Base-by-base conservation (phyloP, 805 yeast genomes). In the Candida incommunis region DNA sequence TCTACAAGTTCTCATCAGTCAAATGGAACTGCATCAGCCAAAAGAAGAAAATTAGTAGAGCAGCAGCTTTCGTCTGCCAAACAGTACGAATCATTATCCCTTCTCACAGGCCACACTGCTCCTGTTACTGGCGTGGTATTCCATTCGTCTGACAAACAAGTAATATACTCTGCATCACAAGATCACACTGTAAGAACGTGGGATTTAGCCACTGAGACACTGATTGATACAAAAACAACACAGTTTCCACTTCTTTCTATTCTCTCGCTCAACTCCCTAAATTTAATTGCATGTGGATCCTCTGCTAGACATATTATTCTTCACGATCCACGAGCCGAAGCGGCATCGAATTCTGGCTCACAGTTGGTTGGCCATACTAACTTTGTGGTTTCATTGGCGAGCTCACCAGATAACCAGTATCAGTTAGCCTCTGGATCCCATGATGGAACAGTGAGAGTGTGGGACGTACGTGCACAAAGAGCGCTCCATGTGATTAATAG, bases 301-400 rank as follows among this genome's bases (percentile, higher is more conserved):
- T 81, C 95, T 11, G 96, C 96, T n/a, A 81, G 98, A 64, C 97
- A 92, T 63, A 88, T 92, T 51, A 80, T 87, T 45, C 69, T 92
- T 49, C 94, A 86, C 58, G 98, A 92, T 61, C 96, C 97, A 41
- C 75, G 98, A 60, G 71, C 72, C 2, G 65, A 63, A 23, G 63
- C 76, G 0, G 70, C 80, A 2, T 68, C 75, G 3, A 72, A 77
- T 4, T 72, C 80, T 34, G 78, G 75, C 45, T 67, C 72, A 41
- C 94, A 87, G 62, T 71, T 92, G 44, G 69, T 76, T 42, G 98
- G 98, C 3, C 98, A 92, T 62, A 75, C 81, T 40, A 90, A 88
- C 64, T 88, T 92, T 59, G 97, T 92, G 31, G 90, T 81, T 9
- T 73, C 80, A 1, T 67, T 92, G 52, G 75, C 80, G 23, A 74